Base-by-base conservation (phyloP, 2,329 filamentous ascomycete genomes). In the Teratosphaeria nubilosa region DNA sequence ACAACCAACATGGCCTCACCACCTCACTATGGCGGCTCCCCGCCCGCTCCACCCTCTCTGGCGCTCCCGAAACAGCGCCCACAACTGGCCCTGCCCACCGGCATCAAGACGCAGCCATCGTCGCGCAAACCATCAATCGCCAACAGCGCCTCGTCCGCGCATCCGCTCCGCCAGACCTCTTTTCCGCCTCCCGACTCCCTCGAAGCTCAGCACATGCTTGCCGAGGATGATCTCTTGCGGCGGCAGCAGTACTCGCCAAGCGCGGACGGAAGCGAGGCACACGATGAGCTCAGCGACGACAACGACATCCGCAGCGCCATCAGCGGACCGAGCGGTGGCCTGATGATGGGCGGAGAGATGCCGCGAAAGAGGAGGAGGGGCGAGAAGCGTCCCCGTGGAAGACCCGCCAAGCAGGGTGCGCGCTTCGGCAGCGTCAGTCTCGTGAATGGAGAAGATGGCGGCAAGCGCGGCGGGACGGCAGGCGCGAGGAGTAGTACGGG, bases 161-260 rank as follows among this genome's bases (percentile, higher is more conserved):
- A 90, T 63, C 87, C 86, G 1, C 82, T 94, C 1, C 87, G 89
- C 45, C 87, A 91, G 68, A 91, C 90, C 4, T 90, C 88, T 0
- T 94, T 91, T 68, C 87, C 88, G 0, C 87, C 88, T 27, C 56
- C 68, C 22, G 70, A 72, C 22, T 72, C 70, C n/a, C 73, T 77
- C 24, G 83, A 82, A 2, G 79, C 82, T 0, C 80, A 80, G 48
- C 77, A 74, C 54, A 61, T 57, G 25, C 56, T 62, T 6, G 64
- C 62, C 16, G 61, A 66, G 58, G 61, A 64, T 37, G 41, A 52
- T 25, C 52, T 54, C 2, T 51, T 59, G 10, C 56, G 56, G 20
- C 22, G 41, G 41, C 41, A 48, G 5, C 41, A 48, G 25, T 70
- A 65, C 60, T 71, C 69, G 5, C 69, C 69, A 9, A 52, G 48